These are phyloP conservation scores for Aspergillus pseudoviridinutans DNA, from an alignment of 2,329 filamentous ascomycete species.

Conservation along the genomic window DNA sequence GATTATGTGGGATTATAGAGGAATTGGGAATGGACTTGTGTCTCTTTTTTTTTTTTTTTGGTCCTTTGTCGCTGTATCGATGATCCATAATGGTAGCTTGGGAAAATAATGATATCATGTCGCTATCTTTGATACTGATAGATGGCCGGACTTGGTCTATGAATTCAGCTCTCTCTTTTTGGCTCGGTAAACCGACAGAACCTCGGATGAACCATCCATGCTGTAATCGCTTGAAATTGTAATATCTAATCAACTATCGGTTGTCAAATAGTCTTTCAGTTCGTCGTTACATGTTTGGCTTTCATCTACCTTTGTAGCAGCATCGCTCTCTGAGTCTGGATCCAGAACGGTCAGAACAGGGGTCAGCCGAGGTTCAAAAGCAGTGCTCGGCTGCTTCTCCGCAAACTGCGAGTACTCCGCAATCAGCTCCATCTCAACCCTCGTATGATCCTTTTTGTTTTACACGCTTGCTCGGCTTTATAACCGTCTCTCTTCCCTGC, in stretches of 20 bases:
- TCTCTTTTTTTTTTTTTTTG: background rate
- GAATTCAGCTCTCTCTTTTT: too few species aligned
- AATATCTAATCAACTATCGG: background rate
- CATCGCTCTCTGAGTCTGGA: background rate
- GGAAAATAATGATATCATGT: constrained; percentile 2
- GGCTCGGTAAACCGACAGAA: too few species aligned
- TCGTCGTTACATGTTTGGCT: background rate
- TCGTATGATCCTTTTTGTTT: constrained; percentile 8
- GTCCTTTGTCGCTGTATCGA: constrained; percentile 9
- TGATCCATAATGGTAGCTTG: constrained; percentile 1
- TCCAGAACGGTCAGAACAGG: background rate
- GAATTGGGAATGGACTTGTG: background rate
- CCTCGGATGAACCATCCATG: too few species aligned
- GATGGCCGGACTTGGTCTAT: too few species aligned
- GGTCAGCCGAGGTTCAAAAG: constrained; percentile 24
- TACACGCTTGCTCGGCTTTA: constrained; percentile 5
- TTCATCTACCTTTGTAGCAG: background rate
- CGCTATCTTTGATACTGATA: background rate
- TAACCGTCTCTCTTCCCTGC: background rate
- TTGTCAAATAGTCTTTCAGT: background rate
- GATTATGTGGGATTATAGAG: background rate
- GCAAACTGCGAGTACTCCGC: constrained; percentile 23
- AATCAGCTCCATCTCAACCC: constrained; percentile 3
- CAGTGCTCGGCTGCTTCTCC: constrained; percentile 26
- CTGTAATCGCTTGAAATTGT: background rate